Evolutionary conservation across 129 eudicot genomes (phyloP).

Genomic region (Arctium minus): DNA sequence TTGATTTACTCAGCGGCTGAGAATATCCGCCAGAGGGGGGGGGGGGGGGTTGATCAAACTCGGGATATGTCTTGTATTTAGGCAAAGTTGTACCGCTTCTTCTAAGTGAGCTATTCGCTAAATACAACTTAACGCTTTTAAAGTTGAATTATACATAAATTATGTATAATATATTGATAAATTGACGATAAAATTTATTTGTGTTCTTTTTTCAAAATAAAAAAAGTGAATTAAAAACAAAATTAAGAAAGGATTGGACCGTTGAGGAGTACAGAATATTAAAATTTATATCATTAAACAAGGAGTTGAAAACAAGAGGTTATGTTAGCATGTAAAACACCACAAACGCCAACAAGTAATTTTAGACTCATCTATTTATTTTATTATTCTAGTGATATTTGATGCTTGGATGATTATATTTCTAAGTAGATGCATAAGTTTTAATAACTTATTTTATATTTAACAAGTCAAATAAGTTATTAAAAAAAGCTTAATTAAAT

Average conservation of each 20-base stretch:
- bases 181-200: background rate
- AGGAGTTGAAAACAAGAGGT: slow-evolving; percentile 12
- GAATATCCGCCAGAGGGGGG: no score
- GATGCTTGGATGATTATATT: background rate
- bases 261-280: background rate
- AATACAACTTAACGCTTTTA: background rate
- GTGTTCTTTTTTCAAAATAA: background rate
- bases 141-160: background rate
- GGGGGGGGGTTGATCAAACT: no score
- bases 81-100: no score
- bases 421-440: no score
- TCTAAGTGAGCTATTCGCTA: no score
- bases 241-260: background rate
- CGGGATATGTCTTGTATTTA: no score
- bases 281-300: background rate
- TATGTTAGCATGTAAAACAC: slow-evolving; percentile 21
- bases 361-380: no score
- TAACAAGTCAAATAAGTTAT: no score
- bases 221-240: background rate
- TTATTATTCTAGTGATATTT: background rate
- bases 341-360: slow-evolving; percentile 6
- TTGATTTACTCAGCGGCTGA: no score
- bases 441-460: no score
- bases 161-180: background rate
- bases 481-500: no score